Base-by-base conservation (phyloP, 805 yeast species). In the Cyberlindnera meyerae region DNA sequence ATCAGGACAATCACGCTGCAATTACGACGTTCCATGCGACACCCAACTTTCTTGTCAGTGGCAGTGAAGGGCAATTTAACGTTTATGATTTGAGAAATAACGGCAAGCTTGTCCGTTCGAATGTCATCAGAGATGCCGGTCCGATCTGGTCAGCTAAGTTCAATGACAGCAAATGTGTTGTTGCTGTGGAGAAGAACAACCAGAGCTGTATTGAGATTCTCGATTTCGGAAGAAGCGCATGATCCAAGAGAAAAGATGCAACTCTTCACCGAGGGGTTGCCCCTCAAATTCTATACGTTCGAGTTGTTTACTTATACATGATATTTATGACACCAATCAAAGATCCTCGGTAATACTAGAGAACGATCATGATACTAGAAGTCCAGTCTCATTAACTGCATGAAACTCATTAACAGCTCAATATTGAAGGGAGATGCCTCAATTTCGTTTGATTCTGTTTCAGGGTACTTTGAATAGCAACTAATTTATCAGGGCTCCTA, bases 111-210 rank as follows among this genome's bases (percentile, higher is more conserved):
- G 75, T 89, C 2, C 68, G 86, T 37, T 63, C 74, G 15, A 88
- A 87, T 47, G 60, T 93, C 36, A 63, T 89, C 31, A 67, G 73
- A 4, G 89, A 82, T 55, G 79, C 85, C 12, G 94, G 93, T 8
- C 82, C 85, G 26, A 87, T 90, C 24, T 93, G 98, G 98, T 96
- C 93, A 48, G 96, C 90, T 3, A 75, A 82, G 51, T 86, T 88
- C 52, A 94, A 87, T 54, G 76, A 79, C 46, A 74, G 82, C 41
- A 71, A 88, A 34, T 83, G 97, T 55, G 85, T 90, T 26, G 90
- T 95, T 15, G 97, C 98, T 0, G 93, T 89, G 8, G 94, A 87
- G 57, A 70, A 77, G 37, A 77, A 72, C 27, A 74, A 74, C 8
- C 71, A 70, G 44, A 86, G 96, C 3, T 82, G 67, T 54, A 78